phyloP scores from a whole-genome alignment of 257 asterid species.

The Ophiorrhiza pumila region DNA sequence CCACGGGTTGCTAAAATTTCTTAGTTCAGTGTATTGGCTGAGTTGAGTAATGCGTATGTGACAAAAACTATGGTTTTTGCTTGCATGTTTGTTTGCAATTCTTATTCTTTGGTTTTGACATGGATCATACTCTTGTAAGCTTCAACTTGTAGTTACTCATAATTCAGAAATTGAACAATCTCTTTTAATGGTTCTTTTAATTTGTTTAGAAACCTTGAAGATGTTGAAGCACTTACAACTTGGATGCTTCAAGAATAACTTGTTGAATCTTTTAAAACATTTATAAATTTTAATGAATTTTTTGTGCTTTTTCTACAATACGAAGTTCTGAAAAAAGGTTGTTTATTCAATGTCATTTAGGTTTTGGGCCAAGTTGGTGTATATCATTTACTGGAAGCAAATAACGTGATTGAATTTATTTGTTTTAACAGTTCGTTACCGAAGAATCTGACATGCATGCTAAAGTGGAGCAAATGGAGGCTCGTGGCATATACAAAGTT shows the following conservation, averaged over 20 bases:
- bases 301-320: background rate
- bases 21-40: background rate
- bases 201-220: background rate
- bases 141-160: background rate
- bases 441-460: conserved; percentile 42
- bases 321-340: background rate
- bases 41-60: background rate
- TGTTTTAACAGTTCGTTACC: conserved; percentile 33
- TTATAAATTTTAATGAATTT: background rate
- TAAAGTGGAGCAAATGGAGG: conserved; percentile 45
- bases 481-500: conserved; percentile 29
- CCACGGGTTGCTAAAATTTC: background rate
- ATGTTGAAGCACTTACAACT: background rate
- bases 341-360: background rate
- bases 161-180: background rate
- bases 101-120: background rate
- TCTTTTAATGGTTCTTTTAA: background rate
- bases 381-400: background rate
- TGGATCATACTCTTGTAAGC: background rate
- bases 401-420: background rate
- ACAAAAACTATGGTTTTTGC: background rate
- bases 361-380: background rate
- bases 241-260: background rate
- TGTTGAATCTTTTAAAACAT: background rate
- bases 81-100: background rate